A percentile compares a stretch with the other conserved stretches of the same genome.
These are phyloP conservation scores for Olyra latifolia DNA, from an alignment of 176 grass and related monocot species.

Conservation along the genomic window DNA sequence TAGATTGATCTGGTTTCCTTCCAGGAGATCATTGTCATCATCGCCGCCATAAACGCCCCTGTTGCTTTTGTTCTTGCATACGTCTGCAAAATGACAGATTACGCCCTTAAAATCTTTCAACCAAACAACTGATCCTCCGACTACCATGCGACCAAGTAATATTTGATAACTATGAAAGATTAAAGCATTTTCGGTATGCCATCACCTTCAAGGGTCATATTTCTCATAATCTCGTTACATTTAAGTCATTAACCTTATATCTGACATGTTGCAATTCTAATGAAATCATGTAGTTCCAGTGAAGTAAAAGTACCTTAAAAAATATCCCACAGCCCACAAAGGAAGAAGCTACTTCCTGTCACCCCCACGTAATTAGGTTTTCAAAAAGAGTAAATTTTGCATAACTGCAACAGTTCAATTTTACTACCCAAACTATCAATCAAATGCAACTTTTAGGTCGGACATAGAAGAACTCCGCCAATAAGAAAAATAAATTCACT, in stretches of 20 bases:
- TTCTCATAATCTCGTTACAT: not conserved
- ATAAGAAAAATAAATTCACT: not conserved
- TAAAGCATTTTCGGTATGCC: not conserved
- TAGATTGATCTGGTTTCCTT: constrained; percentile 9
- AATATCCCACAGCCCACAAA: not conserved
- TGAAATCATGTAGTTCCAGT: not conserved
- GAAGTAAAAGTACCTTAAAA: constrained; percentile 6
- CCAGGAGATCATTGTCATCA: constrained; percentile 31
- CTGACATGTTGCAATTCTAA: not conserved
- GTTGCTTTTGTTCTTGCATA: constrained; percentile 60
- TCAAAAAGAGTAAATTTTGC: not conserved
- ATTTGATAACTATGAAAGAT: not conserved
- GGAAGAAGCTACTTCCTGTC: not conserved
- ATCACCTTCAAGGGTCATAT: not conserved
- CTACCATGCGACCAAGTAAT: not conserved
- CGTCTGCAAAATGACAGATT: constrained; percentile 44
- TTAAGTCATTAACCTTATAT: not conserved
- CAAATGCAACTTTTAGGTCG: not conserved
- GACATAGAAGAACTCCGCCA: not conserved
- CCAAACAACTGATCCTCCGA: not conserved
- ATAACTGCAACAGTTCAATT: not conserved
- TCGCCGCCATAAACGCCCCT: constrained; percentile 53
- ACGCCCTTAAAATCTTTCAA: constrained; percentile 7
- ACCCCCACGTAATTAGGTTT: not conserved
- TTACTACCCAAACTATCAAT: not conserved